These are phyloP conservation scores for Marasmius sp. DNA, from an alignment of 1,284 basidiomycete genomes.

Conservation along the genomic window DNA sequence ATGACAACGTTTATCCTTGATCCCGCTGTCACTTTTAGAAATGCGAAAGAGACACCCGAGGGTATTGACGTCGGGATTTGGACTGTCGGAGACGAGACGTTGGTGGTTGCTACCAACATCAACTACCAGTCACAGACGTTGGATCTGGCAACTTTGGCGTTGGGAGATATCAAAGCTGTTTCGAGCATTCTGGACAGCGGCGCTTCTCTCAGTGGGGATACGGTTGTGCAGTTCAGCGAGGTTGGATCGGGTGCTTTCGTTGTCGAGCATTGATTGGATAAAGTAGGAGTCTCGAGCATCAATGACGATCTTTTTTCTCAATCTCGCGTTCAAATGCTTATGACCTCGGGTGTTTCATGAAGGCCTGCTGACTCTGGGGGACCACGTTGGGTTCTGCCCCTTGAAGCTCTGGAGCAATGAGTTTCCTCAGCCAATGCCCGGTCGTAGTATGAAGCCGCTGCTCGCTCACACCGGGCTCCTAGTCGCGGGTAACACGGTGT, in stretches of 20 bases:
- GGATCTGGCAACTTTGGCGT: constrained; percentile 1
- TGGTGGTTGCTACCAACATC: constrained; percentile 45
- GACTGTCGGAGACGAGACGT: constrained; percentile 36
- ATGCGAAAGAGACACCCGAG: constrained; percentile 27
- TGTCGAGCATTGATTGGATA: constrained; percentile 2
- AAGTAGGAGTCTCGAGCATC: constrained; percentile 1
- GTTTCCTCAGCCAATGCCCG: too few species aligned
- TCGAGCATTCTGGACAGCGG: constrained; percentile 20
- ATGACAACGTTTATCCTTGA: constrained; percentile 41
- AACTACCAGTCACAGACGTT: constrained; percentile 29
- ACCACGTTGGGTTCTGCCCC: too few species aligned
- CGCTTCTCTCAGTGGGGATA: constrained; percentile 9
- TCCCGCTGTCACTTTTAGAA: constrained; percentile 33
- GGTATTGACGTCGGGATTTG: constrained; percentile 46
- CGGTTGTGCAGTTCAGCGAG: constrained; percentile 7
- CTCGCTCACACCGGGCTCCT: too few species aligned
- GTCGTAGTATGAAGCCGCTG: too few species aligned
- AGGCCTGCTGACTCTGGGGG: too few species aligned
- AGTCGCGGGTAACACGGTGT: too few species aligned
- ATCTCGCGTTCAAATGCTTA: too few species aligned
- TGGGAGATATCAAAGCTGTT: neutral
- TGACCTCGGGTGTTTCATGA: too few species aligned
- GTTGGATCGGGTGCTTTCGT: constrained; percentile 19
- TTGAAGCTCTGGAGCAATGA: too few species aligned
- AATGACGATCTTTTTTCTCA: neutral